Evolutionary conservation across 768 basidiomycete genomes (phyloP).

Genomic region (Lepiota brunneoincarnata): DNA sequence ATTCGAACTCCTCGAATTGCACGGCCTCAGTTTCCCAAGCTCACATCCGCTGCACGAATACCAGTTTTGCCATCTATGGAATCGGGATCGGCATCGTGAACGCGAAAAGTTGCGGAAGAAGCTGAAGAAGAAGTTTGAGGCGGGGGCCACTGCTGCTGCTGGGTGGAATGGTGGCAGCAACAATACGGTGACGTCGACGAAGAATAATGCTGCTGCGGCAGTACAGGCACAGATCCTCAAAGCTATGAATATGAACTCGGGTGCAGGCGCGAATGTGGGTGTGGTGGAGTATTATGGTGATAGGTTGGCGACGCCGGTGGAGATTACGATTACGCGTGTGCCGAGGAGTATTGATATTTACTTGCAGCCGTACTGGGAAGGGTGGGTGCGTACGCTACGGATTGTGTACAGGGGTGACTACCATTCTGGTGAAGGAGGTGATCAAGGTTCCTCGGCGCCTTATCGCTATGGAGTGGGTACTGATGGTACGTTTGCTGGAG

Average conservation of each 20-base stretch:
- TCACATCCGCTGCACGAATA: slow-evolving; percentile 14
- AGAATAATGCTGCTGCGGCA: neutral
- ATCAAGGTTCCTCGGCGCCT: neutral
- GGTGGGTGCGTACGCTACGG: slow-evolving; percentile 49
- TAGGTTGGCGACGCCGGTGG: slow-evolving; percentile 22
- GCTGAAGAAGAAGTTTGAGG: slow-evolving; percentile 7
- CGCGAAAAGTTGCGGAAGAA: slow-evolving; percentile 12
- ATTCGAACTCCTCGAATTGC: slow-evolving; percentile 70
- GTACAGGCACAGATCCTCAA: slow-evolving; percentile 7
- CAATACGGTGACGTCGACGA: neutral
- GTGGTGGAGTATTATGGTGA: slow-evolving; percentile 5
- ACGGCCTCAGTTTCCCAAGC: slow-evolving; percentile 25
- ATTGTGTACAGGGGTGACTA: slow-evolving; percentile 26
- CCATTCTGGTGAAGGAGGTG: neutral
- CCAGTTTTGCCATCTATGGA: slow-evolving; percentile 14
- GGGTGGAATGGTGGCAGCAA: neutral
- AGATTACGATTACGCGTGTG: slow-evolving; percentile 12
- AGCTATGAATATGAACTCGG: slow-evolving; percentile 9
- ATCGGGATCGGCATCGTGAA: slow-evolving; percentile 8
- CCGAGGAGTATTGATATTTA: slow-evolving; percentile 27
- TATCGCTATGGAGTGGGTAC: slow-evolving; percentile 6
- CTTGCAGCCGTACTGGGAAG: slow-evolving; percentile 58
- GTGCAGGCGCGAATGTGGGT: slow-evolving; percentile 8
- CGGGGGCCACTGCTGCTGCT: neutral
- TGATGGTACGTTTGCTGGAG: neutral